Evolutionary conservation across 331 rosid genomes (phyloP), one percentile per base, ranked within the genome.

Genomic region (Arachis monticola): DNA sequence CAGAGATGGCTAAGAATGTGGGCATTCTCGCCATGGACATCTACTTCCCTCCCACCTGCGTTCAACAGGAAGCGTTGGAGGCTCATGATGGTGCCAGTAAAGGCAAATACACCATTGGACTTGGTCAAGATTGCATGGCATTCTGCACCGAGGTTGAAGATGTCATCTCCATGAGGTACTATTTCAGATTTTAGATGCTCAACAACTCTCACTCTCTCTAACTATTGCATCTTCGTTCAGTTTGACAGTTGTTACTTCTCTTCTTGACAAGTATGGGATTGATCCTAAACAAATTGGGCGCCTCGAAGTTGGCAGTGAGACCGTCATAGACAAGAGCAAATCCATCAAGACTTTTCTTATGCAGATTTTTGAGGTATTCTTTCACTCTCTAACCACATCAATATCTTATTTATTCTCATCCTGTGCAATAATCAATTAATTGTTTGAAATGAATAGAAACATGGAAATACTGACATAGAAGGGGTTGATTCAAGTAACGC

Each of bases 301-400:
- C 58, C 82, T 95, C 69, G 99, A 92, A 88, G 99, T 95, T 35
- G 99, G 98, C 76, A 95, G 98, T 7, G 99, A 95, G 87, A 95
- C 99, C 67, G 98, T 95, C 76, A 92, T 95, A 74, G 99, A 95
- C 93, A 95, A 95, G 85, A 95, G 99, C 90, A 95, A 95, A 77
- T 95, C 99, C 60, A 92, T 95, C 75, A 95, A 95, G 93, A 90
- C 99, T 69, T 95, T 95, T 87, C 85, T 95, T 81, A 95, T 95
- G 99, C 91, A 85, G 81, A 90, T 95, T 75, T 95, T 95, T 83
- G 99, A 95, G 99, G 99, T 95, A 82, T 47, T 7, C 41, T 32
- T 80, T 67, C 17, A 12, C 5, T 63, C 48, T 70, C 72, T 64
- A 59, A 64, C 50, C 60, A 30, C 74, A 22, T 60, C 61, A 14